These are phyloP conservation scores for Populus ilicifolia DNA, from an alignment of 345 rosid species.

Conservation along the genomic window DNA sequence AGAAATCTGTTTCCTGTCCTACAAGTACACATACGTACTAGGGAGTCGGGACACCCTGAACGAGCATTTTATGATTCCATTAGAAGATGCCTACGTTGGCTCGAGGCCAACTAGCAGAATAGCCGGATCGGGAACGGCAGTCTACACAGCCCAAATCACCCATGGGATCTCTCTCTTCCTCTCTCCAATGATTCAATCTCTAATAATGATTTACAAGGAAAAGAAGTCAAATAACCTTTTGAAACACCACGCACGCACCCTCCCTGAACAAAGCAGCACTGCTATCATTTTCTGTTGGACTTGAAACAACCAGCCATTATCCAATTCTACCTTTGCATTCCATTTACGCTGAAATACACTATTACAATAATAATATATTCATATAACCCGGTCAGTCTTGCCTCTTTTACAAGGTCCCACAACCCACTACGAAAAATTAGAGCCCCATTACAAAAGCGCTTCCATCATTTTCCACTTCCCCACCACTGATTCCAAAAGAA, in stretches of 20 bases:
- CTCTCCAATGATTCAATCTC: conserved; percentile 14
- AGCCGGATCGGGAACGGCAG: background rate
- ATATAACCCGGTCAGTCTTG: background rate
- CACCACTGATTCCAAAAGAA: conserved; percentile 35
- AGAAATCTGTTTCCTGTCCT: background rate
- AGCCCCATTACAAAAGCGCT: conserved; percentile 53
- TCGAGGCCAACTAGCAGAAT: background rate
- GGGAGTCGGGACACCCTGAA: too few species aligned
- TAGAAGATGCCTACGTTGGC: background rate
- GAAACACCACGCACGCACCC: conserved; percentile 17
- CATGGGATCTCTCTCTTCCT: background rate
- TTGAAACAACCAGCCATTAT: conserved; percentile 5
- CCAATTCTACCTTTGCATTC: conserved; percentile 6
- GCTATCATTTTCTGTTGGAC: conserved; percentile 18
- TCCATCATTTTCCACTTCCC: conserved; percentile 68
- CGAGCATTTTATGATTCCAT: background rate
- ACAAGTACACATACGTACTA: background rate
- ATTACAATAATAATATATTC: conserved; percentile 4
- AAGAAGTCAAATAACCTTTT: conserved; percentile 31
- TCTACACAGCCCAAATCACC: background rate
- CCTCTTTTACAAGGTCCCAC: conserved; percentile 58
- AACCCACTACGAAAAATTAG: conserved; percentile 42
- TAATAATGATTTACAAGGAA: conserved; percentile 21
- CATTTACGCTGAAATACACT: conserved; percentile 1
- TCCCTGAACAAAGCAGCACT: background rate